phyloP scores from a whole-genome alignment of 306 rosid species.

The Comarum palustre region DNA sequence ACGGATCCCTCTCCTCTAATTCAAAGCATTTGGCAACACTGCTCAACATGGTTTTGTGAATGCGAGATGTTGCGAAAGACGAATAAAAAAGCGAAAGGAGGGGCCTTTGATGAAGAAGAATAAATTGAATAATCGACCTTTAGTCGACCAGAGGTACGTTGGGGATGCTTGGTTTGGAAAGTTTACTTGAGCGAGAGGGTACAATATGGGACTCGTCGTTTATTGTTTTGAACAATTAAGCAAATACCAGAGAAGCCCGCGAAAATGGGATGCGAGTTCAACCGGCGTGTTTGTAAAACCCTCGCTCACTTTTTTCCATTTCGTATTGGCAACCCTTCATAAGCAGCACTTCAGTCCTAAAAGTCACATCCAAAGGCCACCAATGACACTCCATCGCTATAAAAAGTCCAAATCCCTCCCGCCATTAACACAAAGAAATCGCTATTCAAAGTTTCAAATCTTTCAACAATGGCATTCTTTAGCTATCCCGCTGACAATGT shows the following conservation, averaged over 20 bases:
- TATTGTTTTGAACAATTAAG: neutral
- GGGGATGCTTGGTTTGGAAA: neutral
- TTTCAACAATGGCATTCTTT: conserved; percentile 17
- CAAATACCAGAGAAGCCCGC: neutral
- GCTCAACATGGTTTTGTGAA: conserved; percentile 12
- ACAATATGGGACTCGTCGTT: neutral
- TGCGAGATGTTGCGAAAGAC: too few species aligned
- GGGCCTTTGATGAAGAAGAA: too few species aligned
- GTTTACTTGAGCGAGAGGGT: neutral
- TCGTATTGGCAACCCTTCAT: conserved; percentile 17
- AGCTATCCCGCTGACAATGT: neutral
- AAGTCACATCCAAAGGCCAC: neutral
- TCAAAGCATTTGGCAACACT: conserved; percentile 51
- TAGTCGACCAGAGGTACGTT: neutral
- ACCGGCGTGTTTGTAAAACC: conserved; percentile 12
- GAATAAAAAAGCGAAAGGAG: too few species aligned
- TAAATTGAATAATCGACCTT: too few species aligned
- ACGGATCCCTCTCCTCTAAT: conserved; percentile 37
- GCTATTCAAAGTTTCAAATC: neutral
- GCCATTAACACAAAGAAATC: neutral
- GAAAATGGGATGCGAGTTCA: neutral
- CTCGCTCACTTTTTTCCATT: conserved; percentile 4
- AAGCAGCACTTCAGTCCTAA: conserved; percentile 5
- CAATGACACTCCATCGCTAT: conserved; percentile 21
- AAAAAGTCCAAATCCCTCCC: conserved; percentile 3